These are phyloP conservation scores for Claviceps arundinis DNA, from an alignment of 2,329 filamentous ascomycete species.

Conservation along the genomic window DNA sequence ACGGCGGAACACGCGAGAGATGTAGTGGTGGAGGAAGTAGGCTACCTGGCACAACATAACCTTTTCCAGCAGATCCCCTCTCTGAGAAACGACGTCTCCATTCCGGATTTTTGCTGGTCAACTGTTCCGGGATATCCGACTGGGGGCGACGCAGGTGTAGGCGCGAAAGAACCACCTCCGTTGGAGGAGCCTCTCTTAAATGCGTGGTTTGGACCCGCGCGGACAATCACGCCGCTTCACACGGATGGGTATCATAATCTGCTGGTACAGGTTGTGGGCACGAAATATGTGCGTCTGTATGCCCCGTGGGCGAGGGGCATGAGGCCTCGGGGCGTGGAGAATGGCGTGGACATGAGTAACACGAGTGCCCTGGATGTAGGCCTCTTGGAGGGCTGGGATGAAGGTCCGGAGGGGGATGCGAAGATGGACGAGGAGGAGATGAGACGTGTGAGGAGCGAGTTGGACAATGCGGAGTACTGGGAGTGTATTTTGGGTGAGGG, in stretches of 20 bases:
- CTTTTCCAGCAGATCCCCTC: slow-evolving; percentile 71
- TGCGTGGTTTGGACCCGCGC: slow-evolving; percentile 82
- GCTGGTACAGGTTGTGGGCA: slow-evolving; percentile 74
- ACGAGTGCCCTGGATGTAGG: slow-evolving; percentile 72
- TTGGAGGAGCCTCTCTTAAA: slow-evolving; percentile 58
- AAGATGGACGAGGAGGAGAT: slow-evolving; percentile 9
- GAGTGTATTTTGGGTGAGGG: slow-evolving; percentile 72
- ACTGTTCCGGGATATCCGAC: slow-evolving; percentile 43
- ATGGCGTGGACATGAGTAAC: slow-evolving; percentile 82
- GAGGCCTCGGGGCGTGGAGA: slow-evolving; percentile 48
- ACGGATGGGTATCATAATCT: slow-evolving; percentile 93
- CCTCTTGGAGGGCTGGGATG: slow-evolving; percentile 49
- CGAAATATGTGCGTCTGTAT: slow-evolving; percentile 87
- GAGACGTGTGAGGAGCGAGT: slow-evolving; percentile 28
- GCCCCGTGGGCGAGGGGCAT: slow-evolving; percentile 50
- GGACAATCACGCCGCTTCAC: slow-evolving; percentile 84
- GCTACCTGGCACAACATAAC: slow-evolving; percentile 87
- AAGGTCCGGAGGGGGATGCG: slow-evolving; percentile 8
- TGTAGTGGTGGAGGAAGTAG: slow-evolving; percentile 20
- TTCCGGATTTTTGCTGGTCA: slow-evolving; percentile 78
- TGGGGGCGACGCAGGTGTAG: not conserved
- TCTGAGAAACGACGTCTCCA: slow-evolving; percentile 59
- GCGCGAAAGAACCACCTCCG: slow-evolving; percentile 12
- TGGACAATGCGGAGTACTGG: slow-evolving; percentile 49
- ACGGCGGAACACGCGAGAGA: slow-evolving; percentile 13